Percentiles rank a stretch among this genome's conserved stretches.
These are phyloP conservation scores for Coemansia sp. DNA, from an alignment of 371 early-diverging fungal genomes.

Conservation along the genomic window DNA sequence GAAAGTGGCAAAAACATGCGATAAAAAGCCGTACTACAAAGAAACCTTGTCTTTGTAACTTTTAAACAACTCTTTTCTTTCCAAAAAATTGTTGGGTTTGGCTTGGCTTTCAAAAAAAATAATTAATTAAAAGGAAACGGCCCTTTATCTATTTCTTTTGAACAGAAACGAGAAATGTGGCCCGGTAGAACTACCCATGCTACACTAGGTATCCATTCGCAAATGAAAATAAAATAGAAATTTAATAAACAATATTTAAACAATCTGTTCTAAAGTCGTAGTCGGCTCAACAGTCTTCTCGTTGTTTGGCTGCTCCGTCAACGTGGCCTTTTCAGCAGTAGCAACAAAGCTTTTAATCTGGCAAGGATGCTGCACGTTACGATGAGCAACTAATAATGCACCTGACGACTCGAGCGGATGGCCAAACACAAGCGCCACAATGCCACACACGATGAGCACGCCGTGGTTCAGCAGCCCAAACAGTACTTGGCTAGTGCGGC, in stretches of 20 bases:
- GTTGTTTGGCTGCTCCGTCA: background rate
- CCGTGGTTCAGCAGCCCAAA: conserved; percentile 16
- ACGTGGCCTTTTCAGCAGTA: background rate
- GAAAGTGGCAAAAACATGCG: too few relatives aligned
- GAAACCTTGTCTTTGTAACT: background rate
- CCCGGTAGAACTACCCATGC: too few relatives aligned
- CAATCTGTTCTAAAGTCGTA: background rate
- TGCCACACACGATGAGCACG: conserved; percentile 9
- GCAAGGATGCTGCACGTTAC: background rate
- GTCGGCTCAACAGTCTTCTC: background rate
- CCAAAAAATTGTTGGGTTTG: background rate
- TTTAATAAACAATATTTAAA: background rate
- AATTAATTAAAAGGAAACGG: background rate
- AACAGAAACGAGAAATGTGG: too few relatives aligned
- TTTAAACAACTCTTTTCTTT: too few relatives aligned
- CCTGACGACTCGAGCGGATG: conserved; percentile 8
- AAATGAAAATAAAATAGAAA: background rate
- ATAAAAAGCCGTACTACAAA: background rate
- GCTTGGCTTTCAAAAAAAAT: background rate
- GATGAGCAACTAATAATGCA: background rate
- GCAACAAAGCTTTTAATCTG: background rate
- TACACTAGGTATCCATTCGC: background rate
- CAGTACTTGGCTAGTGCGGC: conserved; percentile 25
- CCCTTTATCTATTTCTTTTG: background rate
- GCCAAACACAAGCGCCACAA: conserved; percentile 6